Conservation (phyloP, 768 basidiomycete genomes). For the Myochromella boudieri region DNA sequence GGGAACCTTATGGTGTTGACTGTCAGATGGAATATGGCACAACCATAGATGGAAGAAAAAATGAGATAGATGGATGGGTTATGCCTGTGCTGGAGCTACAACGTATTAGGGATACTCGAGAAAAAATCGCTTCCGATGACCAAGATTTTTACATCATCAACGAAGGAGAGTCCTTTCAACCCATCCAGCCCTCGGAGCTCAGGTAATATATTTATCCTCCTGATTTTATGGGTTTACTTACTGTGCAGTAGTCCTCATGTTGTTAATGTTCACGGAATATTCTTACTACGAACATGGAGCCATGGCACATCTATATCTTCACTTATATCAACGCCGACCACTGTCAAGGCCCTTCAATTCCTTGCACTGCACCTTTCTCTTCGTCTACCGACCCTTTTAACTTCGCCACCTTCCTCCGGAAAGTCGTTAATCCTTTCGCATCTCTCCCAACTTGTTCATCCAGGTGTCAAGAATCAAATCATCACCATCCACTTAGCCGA, state of each 20-base stretch:
- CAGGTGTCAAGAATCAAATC: constrained; percentile 62
- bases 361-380: constrained; percentile 67
- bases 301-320: constrained; percentile 24
- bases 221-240: neutral
- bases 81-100: constrained; percentile 69
- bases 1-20: constrained; percentile 57
- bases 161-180: constrained; percentile 28
- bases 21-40: constrained; percentile 60
- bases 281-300: constrained; percentile 53
- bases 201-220: constrained; percentile 41
- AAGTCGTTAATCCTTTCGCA: constrained; percentile 81
- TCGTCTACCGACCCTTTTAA: constrained; percentile 76
- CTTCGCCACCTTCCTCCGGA: constrained; percentile 85
- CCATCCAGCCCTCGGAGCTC: constrained; percentile 47
- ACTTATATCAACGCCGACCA: constrained; percentile 65
- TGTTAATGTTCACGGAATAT: constrained; percentile 63
- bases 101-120: constrained; percentile 54
- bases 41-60: constrained; percentile 43
- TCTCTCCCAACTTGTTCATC: constrained; percentile 66
- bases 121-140: constrained; percentile 37
- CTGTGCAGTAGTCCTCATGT: constrained; percentile 47
- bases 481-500: constrained; percentile 91
- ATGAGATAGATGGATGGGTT: constrained; percentile 76
- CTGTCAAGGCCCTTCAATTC: constrained; percentile 54
- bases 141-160: constrained; percentile 40